phyloP scores from a whole-genome alignment of 139 green algal genomes.

The Nannochloris sp. region DNA sequence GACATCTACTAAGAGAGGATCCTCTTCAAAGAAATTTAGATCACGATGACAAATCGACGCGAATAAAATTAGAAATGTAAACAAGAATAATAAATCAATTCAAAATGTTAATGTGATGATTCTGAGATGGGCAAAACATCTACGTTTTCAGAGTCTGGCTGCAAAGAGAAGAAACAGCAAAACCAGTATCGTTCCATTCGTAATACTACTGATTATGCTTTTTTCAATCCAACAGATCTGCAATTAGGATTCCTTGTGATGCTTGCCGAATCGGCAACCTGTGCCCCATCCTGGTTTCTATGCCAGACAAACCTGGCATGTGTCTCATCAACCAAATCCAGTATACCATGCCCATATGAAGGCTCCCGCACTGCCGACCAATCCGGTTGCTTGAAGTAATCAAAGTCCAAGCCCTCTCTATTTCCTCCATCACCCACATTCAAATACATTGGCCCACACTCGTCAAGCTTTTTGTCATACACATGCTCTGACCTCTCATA shows the following conservation, averaged over 20 bases:
- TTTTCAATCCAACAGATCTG: constrained; percentile 5
- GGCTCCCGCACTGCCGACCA: constrained; percentile 55
- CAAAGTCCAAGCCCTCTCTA: constrained; percentile 49
- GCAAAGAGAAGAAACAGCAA: too few species aligned
- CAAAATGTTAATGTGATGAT: too few species aligned
- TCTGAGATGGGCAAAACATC: too few species aligned
- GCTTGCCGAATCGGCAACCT: constrained; percentile 14
- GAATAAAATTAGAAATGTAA: neutral
- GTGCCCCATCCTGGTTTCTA: constrained; percentile 45
- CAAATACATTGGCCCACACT: constrained; percentile 48
- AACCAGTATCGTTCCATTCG: too few species aligned
- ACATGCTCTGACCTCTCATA: constrained; percentile 53
- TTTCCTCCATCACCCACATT: constrained; percentile 75
- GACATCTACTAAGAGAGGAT: neutral
- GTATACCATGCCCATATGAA: constrained; percentile 51
- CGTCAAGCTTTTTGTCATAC: constrained; percentile 19
- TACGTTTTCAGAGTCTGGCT: too few species aligned
- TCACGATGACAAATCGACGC: neutral
- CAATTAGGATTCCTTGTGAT: constrained; percentile 12
- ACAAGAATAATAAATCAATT: too few species aligned
- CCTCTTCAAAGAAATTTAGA: neutral
- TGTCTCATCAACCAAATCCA: constrained; percentile 54
- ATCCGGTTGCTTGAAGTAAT: constrained; percentile 32
- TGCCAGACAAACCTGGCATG: constrained; percentile 52
- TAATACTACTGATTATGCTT: too few species aligned